These are phyloP conservation scores for Hordeum pubiflorum DNA, from an alignment of 202 grass and related monocot genomes.

Conservation along the genomic window DNA sequence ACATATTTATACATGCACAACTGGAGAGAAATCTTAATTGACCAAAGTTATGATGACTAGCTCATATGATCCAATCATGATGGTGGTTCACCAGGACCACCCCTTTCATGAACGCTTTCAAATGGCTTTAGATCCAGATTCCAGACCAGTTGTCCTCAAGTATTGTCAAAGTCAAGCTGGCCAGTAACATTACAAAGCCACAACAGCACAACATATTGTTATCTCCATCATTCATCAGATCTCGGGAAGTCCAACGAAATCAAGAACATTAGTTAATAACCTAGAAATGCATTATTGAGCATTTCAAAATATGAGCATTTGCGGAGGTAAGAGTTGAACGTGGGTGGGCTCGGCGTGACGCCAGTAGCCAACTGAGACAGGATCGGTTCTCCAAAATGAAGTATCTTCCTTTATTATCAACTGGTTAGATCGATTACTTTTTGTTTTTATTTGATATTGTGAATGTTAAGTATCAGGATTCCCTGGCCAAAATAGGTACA, in stretches of 20 bases:
- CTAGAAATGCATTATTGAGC: slow-evolving; percentile 1
- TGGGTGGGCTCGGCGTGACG: not conserved
- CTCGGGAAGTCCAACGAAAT: not conserved
- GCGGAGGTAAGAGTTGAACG: not conserved
- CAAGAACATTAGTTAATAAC: not conserved
- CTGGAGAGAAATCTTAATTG: not conserved
- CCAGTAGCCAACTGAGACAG: not conserved
- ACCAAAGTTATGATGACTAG: slow-evolving; percentile 6
- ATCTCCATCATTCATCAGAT: slow-evolving; percentile 34
- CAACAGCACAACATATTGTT: not conserved
- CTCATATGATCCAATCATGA: slow-evolving; percentile 7
- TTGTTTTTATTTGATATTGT: not conserved
- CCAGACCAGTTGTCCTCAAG: slow-evolving; percentile 27
- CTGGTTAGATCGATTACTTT: not conserved
- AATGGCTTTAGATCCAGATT: slow-evolving; percentile 26
- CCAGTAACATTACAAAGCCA: not conserved
- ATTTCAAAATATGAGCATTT: not conserved
- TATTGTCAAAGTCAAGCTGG: slow-evolving; percentile 12
- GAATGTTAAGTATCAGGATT: not conserved
- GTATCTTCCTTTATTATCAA: not conserved
- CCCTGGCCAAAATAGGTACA: not conserved
- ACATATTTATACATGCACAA: slow-evolving; percentile 1
- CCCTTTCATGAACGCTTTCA: slow-evolving; percentile 33
- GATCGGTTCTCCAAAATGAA: not conserved
- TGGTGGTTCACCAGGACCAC: slow-evolving; percentile 38